Percentiles rank a stretch among this genome's conserved stretches.
Evolutionary conservation across 2,329 filamentous ascomycete genomes (phyloP).

Genomic region (Botryotinia narcissicola): DNA sequence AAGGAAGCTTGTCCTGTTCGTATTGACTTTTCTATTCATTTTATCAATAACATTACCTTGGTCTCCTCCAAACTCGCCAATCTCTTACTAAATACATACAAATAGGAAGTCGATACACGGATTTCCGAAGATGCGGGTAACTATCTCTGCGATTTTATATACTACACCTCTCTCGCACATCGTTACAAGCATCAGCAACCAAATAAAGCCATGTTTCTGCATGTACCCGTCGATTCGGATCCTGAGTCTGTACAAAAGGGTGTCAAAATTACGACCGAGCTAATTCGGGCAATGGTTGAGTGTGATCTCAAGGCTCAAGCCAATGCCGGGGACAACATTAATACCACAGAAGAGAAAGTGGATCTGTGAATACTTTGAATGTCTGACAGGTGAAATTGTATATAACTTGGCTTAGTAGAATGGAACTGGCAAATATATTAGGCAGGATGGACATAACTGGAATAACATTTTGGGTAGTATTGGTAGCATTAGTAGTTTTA

Average conservation of each 20-base stretch:
- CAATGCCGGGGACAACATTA: neutral
- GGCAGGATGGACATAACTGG: neutral
- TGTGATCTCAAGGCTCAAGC: constrained; percentile 23
- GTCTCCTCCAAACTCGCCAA: accelerated
- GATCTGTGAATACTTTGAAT: neutral
- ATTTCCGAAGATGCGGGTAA: constrained; percentile 68
- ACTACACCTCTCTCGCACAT: constrained; percentile 65
- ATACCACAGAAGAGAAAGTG: neutral
- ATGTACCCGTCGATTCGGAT: constrained; percentile 63
- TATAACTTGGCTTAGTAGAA: neutral
- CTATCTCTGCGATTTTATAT: constrained; percentile 78
- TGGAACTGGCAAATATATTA: neutral
- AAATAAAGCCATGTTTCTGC: constrained; percentile 63
- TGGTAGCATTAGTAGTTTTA: neutral
- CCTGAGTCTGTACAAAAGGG: constrained; percentile 49
- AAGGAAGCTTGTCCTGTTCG: constrained; percentile 49
- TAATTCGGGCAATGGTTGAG: constrained; percentile 58
- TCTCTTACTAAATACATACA: neutral
- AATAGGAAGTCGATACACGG: constrained; percentile 44
- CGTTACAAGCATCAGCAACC: constrained; percentile 48
- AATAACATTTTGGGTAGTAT: neutral
- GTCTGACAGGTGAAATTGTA: neutral
- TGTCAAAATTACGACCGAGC: constrained; percentile 50
- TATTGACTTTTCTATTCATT: neutral
- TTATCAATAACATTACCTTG: constrained; percentile 36